Percentiles rank a stretch among this genome's conserved stretches.
phyloP scores from a whole-genome alignment of 2,329 filamentous ascomycete species.

The Byssochlamys sp. region DNA sequence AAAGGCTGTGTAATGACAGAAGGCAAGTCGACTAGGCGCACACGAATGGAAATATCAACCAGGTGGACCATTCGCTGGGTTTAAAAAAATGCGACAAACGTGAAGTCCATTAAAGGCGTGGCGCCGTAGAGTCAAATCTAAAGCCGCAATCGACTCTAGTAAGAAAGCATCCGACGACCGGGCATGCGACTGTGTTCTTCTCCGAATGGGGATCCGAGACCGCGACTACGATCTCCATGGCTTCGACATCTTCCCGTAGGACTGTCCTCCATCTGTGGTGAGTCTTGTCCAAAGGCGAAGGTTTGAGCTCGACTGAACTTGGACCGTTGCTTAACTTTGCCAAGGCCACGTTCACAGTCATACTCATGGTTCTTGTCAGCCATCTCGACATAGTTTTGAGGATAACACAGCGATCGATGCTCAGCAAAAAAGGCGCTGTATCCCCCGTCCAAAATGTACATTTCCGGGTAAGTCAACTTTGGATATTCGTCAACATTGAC shows the following conservation, averaged over 20 bases:
- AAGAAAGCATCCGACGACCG: slow-evolving; percentile 38
- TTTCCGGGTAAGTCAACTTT: slow-evolving; percentile 81
- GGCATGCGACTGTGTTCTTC: slow-evolving; percentile 25
- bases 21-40: background rate
- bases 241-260: slow-evolving; percentile 44
- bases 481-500: slow-evolving; percentile 81
- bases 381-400: slow-evolving; percentile 96
- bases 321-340: slow-evolving; percentile 78
- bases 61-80: background rate
- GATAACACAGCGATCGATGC: slow-evolving; percentile 72
- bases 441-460: slow-evolving; percentile 92
- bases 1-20: slow-evolving; percentile 2
- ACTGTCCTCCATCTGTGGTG: slow-evolving; percentile 52
- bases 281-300: slow-evolving; percentile 80
- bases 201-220: slow-evolving; percentile 27
- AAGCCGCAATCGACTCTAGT: slow-evolving; percentile 15
- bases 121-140: slow-evolving; percentile 1
- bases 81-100: slow-evolving; percentile 5
- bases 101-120: slow-evolving; percentile 9
- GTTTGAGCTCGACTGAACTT: slow-evolving; percentile 83
- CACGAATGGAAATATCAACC: slow-evolving; percentile 9
- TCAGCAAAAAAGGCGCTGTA: slow-evolving; percentile 86
- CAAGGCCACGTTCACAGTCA: slow-evolving; percentile 89
- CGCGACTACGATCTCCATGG: slow-evolving; percentile 19
- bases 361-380: slow-evolving; percentile 79